A percentile compares a stretch with the other conserved stretches of the same genome.
Conservation (phyloP, 169 alveolate genomes). For the Plasmodium vivax region DNA sequence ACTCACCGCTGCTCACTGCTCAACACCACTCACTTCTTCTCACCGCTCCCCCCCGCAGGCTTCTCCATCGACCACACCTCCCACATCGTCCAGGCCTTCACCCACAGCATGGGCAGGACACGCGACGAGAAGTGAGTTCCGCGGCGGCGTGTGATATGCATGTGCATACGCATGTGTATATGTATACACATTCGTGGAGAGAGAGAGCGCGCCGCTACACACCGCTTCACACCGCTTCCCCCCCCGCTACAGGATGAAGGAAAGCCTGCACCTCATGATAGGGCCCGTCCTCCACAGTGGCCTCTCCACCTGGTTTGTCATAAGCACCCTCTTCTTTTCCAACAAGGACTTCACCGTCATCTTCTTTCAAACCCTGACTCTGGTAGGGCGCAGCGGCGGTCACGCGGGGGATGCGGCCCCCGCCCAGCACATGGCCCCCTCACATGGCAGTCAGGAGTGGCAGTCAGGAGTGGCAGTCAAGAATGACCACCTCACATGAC, state of each 20-base stretch:
- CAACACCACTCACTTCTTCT: not conserved
- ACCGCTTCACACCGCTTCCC: not conserved
- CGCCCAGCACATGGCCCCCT: not conserved
- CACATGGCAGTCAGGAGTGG: not conserved
- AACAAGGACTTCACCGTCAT: constrained; percentile 83
- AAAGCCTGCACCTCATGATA: constrained; percentile 86
- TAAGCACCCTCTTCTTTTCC: constrained; percentile 81
- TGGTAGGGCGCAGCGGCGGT: constrained; percentile 67
- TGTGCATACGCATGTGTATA: not conserved
- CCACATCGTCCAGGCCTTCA: constrained; percentile 87
- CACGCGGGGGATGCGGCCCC: too few species aligned
- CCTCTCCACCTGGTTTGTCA: constrained; percentile 87
- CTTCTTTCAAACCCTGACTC: constrained; percentile 86
- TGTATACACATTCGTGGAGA: too few species aligned
- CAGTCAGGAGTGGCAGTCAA: too few species aligned
- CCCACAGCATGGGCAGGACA: constrained; percentile 85
- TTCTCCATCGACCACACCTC: constrained; percentile 87
- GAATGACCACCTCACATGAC: not conserved
- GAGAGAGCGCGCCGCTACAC: not conserved
- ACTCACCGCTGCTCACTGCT: too few species aligned
- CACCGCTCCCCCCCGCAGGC: constrained; percentile 51
- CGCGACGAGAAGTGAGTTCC: constrained; percentile 76
- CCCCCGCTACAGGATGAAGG: constrained; percentile 79
- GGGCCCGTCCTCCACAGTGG: constrained; percentile 88
- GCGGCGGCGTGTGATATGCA: not conserved